These are phyloP conservation scores for Blastomyces silverae DNA, from an alignment of 2,329 filamentous ascomycete genomes.

Conservation along the genomic window DNA sequence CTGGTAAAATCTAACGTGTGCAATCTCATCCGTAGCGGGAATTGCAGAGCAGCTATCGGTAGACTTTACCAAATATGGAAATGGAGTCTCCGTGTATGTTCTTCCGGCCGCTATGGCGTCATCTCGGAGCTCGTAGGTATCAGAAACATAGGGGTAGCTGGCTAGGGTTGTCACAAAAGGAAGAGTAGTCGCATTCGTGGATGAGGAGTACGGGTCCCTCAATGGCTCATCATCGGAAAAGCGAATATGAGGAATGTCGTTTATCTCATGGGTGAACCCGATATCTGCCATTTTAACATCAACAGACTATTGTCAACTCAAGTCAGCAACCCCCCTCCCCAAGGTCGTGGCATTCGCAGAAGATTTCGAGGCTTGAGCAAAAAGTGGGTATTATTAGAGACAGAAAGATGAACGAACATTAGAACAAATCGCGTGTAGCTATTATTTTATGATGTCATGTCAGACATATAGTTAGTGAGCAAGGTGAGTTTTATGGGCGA, in stretches of 20 bases:
- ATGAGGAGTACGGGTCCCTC: slow-evolving; percentile 11
- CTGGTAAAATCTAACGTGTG: slow-evolving; percentile 11
- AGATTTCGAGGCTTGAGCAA: not conserved
- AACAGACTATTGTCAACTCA: not conserved
- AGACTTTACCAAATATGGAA: slow-evolving; percentile 19
- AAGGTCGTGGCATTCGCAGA: not conserved
- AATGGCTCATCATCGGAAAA: slow-evolving; percentile 11
- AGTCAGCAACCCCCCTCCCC: not conserved
- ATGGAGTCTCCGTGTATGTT: slow-evolving; percentile 15
- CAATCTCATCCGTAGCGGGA: slow-evolving; percentile 11
- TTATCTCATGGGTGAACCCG: not conserved
- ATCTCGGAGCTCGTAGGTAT: slow-evolving; percentile 4
- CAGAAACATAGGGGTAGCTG: slow-evolving; percentile 3
- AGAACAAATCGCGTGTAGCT: not conserved
- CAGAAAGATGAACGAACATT: not conserved
- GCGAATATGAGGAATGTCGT: slow-evolving; percentile 13
- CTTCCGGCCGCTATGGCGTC: slow-evolving; percentile 9
- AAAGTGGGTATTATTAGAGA: not conserved
- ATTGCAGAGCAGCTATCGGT: slow-evolving; percentile 12
- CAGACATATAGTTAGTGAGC: not conserved
- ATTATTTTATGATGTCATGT: not conserved
- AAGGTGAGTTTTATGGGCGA: not conserved
- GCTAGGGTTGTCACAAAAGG: slow-evolving; percentile 9
- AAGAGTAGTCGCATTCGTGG: slow-evolving; percentile 8
- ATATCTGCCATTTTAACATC: slow-evolving; percentile 4